Evolutionary conservation across 2,329 filamentous ascomycete genomes (phyloP).

Genomic region (Thielaviopsis musarum): DNA sequence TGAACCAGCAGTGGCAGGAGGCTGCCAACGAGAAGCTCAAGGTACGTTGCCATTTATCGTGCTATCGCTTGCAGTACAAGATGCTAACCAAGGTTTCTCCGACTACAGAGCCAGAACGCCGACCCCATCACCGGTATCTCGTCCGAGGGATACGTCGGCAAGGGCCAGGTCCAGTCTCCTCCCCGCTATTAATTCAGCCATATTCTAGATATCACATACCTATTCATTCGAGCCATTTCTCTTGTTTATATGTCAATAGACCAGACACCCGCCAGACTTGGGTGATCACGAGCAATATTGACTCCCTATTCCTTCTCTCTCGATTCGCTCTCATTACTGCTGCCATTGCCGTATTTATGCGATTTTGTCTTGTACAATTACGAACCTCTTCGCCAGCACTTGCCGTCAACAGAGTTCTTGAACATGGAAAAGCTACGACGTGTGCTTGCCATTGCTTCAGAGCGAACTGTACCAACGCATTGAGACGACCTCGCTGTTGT

Average conservation of each 20-base stretch:
- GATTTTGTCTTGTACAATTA: not conserved
- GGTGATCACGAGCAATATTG: conserved; percentile 4
- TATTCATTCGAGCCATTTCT: conserved; percentile 10
- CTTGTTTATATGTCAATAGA: conserved; percentile 23
- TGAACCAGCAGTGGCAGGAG: conserved; percentile 97
- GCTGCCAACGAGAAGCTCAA: conserved; percentile 84
- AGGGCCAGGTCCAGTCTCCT: conserved; percentile 60
- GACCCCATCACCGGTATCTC: conserved; percentile 77
- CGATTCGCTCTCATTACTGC: not conserved
- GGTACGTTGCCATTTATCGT: conserved; percentile 36
- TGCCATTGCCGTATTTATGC: not conserved
- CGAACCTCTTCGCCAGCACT: not conserved
- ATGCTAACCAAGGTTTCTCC: conserved; percentile 13
- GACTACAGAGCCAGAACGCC: conserved; percentile 55
- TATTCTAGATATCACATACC: conserved; percentile 11
- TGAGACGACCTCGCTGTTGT: not conserved
- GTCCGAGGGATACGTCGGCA: conserved; percentile 61
- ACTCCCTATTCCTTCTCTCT: not conserved
- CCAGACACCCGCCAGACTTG: not conserved
- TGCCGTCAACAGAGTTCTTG: not conserved
- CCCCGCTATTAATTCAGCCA: conserved; percentile 27
- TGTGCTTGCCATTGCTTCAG: not conserved
- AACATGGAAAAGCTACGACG: not conserved
- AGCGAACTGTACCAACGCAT: not conserved
- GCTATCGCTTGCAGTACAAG: not conserved